Evolutionary conservation across 345 rosid genomes (phyloP).

Genomic region (Syzygium oleosum): DNA sequence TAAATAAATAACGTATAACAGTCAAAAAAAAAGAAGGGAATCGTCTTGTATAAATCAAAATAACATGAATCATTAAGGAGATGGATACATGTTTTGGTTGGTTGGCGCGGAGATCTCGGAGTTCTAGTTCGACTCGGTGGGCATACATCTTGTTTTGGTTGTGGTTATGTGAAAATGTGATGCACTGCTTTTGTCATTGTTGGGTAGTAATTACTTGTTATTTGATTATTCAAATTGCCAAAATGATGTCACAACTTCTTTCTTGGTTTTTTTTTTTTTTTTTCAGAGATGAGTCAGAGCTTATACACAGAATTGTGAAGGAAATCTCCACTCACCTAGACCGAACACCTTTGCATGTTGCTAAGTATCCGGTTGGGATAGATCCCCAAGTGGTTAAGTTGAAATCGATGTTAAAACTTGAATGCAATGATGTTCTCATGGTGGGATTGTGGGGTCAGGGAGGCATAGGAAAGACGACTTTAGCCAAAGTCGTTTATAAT

Average conservation of each 20-base stretch:
- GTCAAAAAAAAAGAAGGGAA: not conserved
- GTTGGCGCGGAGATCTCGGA: not conserved
- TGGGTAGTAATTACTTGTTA: not conserved
- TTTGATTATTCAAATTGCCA: not conserved
- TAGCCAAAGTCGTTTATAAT: not conserved
- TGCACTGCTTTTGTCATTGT: not conserved
- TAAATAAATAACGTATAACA: no score
- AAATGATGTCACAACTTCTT: not conserved
- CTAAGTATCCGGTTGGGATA: not conserved
- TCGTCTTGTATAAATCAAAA: not conserved
- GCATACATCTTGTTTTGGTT: not conserved
- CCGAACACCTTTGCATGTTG: not conserved
- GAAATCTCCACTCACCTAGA: not conserved
- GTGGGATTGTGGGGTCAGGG: not conserved
- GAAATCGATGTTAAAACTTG: not conserved
- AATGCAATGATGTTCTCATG: not conserved
- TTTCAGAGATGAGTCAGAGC: not conserved
- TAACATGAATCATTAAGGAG: not conserved
- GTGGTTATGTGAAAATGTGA: not conserved
- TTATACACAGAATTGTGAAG: not conserved
- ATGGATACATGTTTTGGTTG: not conserved
- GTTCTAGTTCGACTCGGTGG: not conserved
- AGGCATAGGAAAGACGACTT: not conserved
- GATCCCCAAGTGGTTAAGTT: not conserved
- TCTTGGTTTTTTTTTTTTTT: not conserved